Conservation (phyloP, 1,139 yeast genomes). For the Scheffersomyces titani region DNA sequence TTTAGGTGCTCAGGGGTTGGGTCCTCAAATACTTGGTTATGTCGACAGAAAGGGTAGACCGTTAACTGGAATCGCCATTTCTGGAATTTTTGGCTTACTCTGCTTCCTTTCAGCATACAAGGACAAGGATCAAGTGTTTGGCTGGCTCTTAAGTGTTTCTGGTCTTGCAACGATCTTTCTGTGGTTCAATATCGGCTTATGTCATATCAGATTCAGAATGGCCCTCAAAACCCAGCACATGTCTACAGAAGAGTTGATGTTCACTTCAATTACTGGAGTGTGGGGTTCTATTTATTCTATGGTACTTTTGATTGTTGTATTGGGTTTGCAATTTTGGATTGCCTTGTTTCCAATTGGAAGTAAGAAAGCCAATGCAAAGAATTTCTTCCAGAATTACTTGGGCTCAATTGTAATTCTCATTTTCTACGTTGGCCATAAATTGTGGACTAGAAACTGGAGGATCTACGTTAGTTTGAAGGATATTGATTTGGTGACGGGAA, state of each 20-base stretch:
- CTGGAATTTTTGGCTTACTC: slow-evolving; percentile 40
- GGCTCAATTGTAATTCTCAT: slow-evolving; percentile 34
- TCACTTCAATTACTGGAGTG: slow-evolving; percentile 30
- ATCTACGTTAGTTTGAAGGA: slow-evolving; percentile 24
- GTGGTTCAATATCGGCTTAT: slow-evolving; percentile 43
- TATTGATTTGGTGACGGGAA: slow-evolving; percentile 37
- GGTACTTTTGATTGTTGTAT: slow-evolving; percentile 28
- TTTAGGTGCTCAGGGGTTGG: slow-evolving; percentile 43
- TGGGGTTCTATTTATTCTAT: slow-evolving; percentile 38
- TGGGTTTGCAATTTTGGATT: slow-evolving; percentile 39
- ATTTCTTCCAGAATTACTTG: slow-evolving; percentile 39
- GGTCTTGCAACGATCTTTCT: slow-evolving; percentile 46
- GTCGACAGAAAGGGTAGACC: slow-evolving; percentile 47
- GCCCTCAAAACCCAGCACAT: slow-evolving; percentile 35
- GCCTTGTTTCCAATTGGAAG: slow-evolving; percentile 38
- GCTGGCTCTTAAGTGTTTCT: slow-evolving; percentile 43
- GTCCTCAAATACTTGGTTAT: slow-evolving; percentile 35
- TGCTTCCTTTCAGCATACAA: slow-evolving; percentile 45
- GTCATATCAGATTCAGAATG: slow-evolving; percentile 40
- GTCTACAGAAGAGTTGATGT: slow-evolving; percentile 28
- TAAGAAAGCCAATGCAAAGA: slow-evolving; percentile 26
- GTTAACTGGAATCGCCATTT: slow-evolving; percentile 35
- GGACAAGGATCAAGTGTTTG: slow-evolving; percentile 37
- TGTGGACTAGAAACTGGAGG: slow-evolving; percentile 36
- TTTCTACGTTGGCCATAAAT: slow-evolving; percentile 36